Conservation (phyloP, 2,329 filamentous ascomycete genomes). For the Xylariaceae sp. region DNA sequence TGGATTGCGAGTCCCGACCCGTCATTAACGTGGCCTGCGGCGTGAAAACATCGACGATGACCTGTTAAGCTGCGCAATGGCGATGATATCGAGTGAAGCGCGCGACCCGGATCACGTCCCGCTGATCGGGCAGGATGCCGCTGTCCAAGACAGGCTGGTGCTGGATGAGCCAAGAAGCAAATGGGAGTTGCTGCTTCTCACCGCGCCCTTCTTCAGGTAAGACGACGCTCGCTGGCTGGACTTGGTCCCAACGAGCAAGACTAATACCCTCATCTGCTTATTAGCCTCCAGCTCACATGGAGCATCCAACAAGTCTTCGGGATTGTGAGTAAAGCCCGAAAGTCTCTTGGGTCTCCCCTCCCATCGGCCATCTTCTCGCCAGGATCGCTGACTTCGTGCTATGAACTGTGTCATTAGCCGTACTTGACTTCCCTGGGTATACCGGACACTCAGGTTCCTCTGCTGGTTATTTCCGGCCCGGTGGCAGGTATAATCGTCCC, state of each 20-base stretch:
- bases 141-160: neutral
- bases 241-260: neutral
- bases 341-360: neutral
- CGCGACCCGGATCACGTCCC: neutral
- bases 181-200: constrained; percentile 1
- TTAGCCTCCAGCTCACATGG: constrained; percentile 1
- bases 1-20: neutral
- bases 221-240: neutral
- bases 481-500: constrained; percentile 4
- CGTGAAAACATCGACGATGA: neutral
- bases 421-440: neutral
- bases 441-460: constrained; percentile 1
- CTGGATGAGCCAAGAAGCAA: neutral
- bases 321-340: neutral
- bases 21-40: neutral
- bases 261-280: neutral
- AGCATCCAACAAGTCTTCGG: constrained; percentile 7
- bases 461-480: constrained; percentile 2
- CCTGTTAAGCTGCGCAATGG: neutral
- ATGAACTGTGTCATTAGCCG: neutral
- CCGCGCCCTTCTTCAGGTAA: constrained; percentile 4
- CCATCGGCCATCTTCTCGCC: neutral
- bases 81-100: neutral
- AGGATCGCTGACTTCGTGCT: neutral
- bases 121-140: neutral